Base-by-base conservation (phyloP, 768 basidiomycete genomes). In the Mycena galericulata region DNA sequence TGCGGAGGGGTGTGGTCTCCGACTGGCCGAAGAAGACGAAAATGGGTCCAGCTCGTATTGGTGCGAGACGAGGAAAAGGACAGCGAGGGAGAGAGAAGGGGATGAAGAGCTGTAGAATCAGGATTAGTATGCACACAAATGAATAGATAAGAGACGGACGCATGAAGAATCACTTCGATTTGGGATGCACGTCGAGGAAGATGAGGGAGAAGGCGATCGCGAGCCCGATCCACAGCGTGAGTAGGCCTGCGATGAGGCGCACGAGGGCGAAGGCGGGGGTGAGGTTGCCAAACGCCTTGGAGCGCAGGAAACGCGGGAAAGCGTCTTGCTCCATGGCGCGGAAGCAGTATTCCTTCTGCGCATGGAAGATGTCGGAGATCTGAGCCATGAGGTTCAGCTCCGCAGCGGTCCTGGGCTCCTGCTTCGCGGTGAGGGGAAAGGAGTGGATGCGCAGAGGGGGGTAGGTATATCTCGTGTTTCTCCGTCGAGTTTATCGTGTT, bases 381-480 rank as follows among this genome's bases (percentile, higher is more conserved):
- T 95, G 91, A 0, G 97, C 97, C 85, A 97, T 88, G 71, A 93
- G 80, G 46, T 85, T 88, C 45, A 90, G 79, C 79, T 96, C 95
- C 27, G 85, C 82, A 75, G 87, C 86, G 6, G 89, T 83, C 76
- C 85, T 88, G 3, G 94, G 95, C 63, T 95, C 90, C 46, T 90
- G 87, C 2, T 86, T 80, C 73, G 90, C 90, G 74, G 85, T 93
- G 61, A 96, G 85, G 3, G 96, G 96, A 85, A 99, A 99, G 27
- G 88, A 86, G 79, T 97, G 90, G 75, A 99, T 91, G 55, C 98
- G 94, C 47, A 99, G 88, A 88, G 1, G 96, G 94, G 0, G 98
- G 98, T 22, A 99, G 91, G 78, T 99, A 99, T 55, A 99, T 97
- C 83, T 99, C 97, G 79, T 98, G 97, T 79, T 96, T 97, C 77